Conservation (phyloP, 2,329 filamentous ascomycete species). For the Trichothecium sympodiale region DNA sequence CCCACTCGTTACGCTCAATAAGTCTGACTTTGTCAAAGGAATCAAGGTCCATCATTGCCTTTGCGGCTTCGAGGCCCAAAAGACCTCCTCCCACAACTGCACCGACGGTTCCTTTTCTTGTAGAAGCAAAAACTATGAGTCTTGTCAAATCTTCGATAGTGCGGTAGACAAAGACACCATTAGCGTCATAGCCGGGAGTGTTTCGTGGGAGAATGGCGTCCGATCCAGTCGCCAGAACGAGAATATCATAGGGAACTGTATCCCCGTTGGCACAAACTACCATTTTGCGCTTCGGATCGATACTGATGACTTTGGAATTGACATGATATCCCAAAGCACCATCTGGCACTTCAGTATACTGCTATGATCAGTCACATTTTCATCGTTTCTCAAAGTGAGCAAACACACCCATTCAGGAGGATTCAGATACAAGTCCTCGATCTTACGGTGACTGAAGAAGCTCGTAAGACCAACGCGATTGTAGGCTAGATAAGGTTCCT, state of each 20-base stretch:
- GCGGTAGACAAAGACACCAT: constrained; percentile 80
- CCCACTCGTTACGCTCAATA: constrained; percentile 74
- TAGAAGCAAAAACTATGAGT: constrained; percentile 45
- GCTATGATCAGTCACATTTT: constrained; percentile 4
- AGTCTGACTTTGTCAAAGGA: constrained; percentile 64
- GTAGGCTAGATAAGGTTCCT: constrained; percentile 80
- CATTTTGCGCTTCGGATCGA: constrained; percentile 50
- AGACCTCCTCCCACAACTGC: constrained; percentile 77
- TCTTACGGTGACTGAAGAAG: constrained; percentile 77
- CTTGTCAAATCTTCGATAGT: constrained; percentile 63
- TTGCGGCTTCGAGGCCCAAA: constrained; percentile 78
- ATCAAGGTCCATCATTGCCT: constrained; percentile 80
- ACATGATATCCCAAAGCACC: constrained; percentile 64
- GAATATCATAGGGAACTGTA: constrained; percentile 62
- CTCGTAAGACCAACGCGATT: constrained; percentile 83
- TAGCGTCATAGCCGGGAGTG: constrained; percentile 68
- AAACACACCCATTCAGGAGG: constrained; percentile 62
- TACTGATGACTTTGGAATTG: constrained; percentile 58
- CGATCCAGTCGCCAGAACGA: constrained; percentile 79
- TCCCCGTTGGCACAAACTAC: constrained; percentile 62
- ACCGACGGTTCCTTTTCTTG: constrained; percentile 56
- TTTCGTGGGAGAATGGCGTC: constrained; percentile 63
- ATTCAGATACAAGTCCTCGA: constrained; percentile 83
- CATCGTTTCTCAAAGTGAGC: neutral
- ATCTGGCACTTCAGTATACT: constrained; percentile 58